phyloP scores from a whole-genome alignment of 129 eudicot species.

The Flaveria bidentis region DNA sequence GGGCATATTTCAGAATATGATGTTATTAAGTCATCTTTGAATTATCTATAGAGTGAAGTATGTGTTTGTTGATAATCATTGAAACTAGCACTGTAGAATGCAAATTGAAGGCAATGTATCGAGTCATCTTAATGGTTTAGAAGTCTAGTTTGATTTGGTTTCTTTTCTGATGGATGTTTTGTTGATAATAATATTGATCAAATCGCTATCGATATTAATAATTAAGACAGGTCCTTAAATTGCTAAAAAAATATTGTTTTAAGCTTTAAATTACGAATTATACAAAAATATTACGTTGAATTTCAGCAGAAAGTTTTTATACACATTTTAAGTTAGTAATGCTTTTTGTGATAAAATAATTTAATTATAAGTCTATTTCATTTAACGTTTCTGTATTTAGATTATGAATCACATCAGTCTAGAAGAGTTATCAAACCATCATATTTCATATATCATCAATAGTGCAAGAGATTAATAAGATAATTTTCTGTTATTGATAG shows the following conservation, averaged over 20 bases:
- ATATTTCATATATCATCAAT: background rate
- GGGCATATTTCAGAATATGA: too few relatives aligned
- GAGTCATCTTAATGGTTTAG: too few relatives aligned
- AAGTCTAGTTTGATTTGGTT: too few relatives aligned
- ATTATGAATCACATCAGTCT: background rate
- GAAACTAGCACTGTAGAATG: too few relatives aligned
- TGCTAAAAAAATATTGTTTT: background rate
- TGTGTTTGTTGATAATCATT: too few relatives aligned
- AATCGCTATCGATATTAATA: too few relatives aligned
- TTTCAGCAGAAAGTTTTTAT: background rate
- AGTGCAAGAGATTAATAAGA: background rate
- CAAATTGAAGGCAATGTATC: too few relatives aligned
- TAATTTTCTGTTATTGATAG: background rate
- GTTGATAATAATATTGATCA: too few relatives aligned
- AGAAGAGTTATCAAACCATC: background rate
- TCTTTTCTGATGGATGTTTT: too few relatives aligned
- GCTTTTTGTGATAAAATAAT: background rate
- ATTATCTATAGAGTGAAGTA: too few relatives aligned
- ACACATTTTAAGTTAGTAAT: background rate
- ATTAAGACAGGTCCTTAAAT: background rate
- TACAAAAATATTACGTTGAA: background rate
- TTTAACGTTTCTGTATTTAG: background rate
- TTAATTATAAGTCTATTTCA: background rate
- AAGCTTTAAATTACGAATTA: background rate
- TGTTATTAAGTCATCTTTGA: too few relatives aligned